Evolutionary conservation across 169 alveolate genomes (phyloP).

Genomic region (Cryptosporidium sp.): DNA sequence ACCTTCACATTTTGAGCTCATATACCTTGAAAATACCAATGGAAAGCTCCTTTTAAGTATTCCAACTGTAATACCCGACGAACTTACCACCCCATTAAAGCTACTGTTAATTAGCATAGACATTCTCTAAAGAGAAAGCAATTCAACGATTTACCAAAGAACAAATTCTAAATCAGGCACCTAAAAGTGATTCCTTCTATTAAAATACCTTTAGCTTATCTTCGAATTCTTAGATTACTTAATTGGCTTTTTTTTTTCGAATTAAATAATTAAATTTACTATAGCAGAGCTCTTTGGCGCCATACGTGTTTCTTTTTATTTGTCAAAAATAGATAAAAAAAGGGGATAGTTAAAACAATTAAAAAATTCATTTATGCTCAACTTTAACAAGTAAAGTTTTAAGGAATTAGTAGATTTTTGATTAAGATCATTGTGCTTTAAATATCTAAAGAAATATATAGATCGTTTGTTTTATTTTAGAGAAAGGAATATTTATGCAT

Average conservation of each 20-base stretch:
- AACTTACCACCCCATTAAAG: slow-evolving; percentile 11
- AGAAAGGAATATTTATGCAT: not conserved
- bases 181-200: not conserved
- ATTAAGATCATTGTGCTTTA: not conserved
- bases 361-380: too few relatives aligned
- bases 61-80: slow-evolving; percentile 2
- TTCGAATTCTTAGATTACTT: too few relatives aligned
- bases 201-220: not conserved
- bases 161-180: not conserved
- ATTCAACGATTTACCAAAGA: not conserved
- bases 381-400: not conserved
- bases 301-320: not conserved
- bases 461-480: too few relatives aligned
- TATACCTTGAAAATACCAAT: slow-evolving; percentile 33
- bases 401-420: not conserved
- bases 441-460: too few relatives aligned
- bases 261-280: too few relatives aligned
- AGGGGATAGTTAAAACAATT: too few relatives aligned
- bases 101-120: slow-evolving; percentile 3
- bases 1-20: slow-evolving; percentile 41
- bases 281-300: not conserved
- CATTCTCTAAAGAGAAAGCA: not conserved
- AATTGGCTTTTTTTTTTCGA: too few relatives aligned
- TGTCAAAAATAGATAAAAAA: not conserved
- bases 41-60: slow-evolving; percentile 41